Conservation (phyloP, 805 yeast species). For the Zygotorulaspora florentina region DNA sequence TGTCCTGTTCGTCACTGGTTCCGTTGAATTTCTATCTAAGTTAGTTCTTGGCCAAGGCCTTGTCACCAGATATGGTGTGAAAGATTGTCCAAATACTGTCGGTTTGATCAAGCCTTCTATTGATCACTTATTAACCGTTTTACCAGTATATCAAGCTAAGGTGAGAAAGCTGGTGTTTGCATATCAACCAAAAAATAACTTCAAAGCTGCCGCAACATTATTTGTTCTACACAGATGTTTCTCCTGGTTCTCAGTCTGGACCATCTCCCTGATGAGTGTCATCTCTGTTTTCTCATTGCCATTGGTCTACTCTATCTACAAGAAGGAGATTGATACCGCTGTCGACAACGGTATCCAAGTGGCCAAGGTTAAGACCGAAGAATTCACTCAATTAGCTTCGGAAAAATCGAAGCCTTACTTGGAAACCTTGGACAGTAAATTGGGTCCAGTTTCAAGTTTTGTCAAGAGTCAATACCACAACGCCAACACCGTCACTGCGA, state of each 20-base stretch:
- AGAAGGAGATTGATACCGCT: constrained; percentile 69
- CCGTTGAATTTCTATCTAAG: constrained; percentile 74
- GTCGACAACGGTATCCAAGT: constrained; percentile 44
- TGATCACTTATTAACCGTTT: constrained; percentile 32
- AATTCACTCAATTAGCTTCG: constrained; percentile 44
- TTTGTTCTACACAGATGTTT: constrained; percentile 68
- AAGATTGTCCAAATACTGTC: constrained; percentile 34
- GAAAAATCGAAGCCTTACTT: constrained; percentile 58
- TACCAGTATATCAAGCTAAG: constrained; percentile 49
- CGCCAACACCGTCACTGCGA: constrained; percentile 56
- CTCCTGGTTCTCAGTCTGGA: constrained; percentile 69
- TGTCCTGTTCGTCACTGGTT: constrained; percentile 59
- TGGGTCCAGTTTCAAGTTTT: constrained; percentile 64
- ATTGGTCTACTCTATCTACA: constrained; percentile 64
- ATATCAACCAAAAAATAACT: constrained; percentile 65
- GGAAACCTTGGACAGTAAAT: constrained; percentile 51
- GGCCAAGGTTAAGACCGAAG: constrained; percentile 49
- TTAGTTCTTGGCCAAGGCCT: constrained; percentile 71
- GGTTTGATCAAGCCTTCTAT: constrained; percentile 32
- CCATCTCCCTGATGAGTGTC: constrained; percentile 54
- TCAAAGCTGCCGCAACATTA: constrained; percentile 64
- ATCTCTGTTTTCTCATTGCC: constrained; percentile 72
- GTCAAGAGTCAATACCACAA: constrained; percentile 41
- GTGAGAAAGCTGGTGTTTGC: constrained; percentile 59
- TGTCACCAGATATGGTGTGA: constrained; percentile 69